Evolutionary conservation across 495 filamentous ascomycete species (phyloP).

Genomic region (Xylaria telfairii): DNA sequence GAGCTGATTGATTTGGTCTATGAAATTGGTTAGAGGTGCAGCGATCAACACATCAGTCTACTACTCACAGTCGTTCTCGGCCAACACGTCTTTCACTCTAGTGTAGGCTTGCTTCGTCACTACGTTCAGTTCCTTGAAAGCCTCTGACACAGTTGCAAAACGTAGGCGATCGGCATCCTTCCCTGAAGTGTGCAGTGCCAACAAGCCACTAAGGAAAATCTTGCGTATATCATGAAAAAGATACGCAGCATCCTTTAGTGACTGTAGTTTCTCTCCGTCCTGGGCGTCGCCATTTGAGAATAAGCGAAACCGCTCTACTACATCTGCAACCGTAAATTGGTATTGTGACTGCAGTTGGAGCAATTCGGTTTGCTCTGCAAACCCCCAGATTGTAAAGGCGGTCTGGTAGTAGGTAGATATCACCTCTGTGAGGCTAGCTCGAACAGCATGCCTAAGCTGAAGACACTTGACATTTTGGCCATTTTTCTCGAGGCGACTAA

Average conservation of each 20-base stretch:
- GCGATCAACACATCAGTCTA: not conserved
- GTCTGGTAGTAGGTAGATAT: constrained; percentile 73
- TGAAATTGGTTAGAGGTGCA: constrained; percentile 43
- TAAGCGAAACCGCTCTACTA: constrained; percentile 48
- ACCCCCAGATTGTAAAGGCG: constrained; percentile 67
- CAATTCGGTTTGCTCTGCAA: constrained; percentile 74
- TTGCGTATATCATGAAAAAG: constrained; percentile 81
- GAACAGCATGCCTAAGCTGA: constrained; percentile 76
- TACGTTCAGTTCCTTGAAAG: constrained; percentile 67
- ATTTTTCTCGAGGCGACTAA: constrained; percentile 79
- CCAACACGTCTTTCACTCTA: constrained; percentile 69
- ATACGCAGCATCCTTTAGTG: constrained; percentile 77
- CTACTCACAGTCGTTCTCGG: constrained; percentile 80
- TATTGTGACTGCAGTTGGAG: constrained; percentile 42
- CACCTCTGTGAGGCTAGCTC: constrained; percentile 68
- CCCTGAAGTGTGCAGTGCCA: constrained; percentile 87
- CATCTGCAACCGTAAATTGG: constrained; percentile 77
- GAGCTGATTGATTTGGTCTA: constrained; percentile 63
- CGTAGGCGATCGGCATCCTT: constrained; percentile 76
- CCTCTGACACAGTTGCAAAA: constrained; percentile 81
- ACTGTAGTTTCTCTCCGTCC: constrained; percentile 77
- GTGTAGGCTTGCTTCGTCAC: constrained; percentile 62
- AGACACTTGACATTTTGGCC: constrained; percentile 79
- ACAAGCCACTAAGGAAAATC: constrained; percentile 81
- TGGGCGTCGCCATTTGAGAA: constrained; percentile 69